phyloP scores from a whole-genome alignment of 352 stramenopile species.

The Phytopythium boreale region DNA sequence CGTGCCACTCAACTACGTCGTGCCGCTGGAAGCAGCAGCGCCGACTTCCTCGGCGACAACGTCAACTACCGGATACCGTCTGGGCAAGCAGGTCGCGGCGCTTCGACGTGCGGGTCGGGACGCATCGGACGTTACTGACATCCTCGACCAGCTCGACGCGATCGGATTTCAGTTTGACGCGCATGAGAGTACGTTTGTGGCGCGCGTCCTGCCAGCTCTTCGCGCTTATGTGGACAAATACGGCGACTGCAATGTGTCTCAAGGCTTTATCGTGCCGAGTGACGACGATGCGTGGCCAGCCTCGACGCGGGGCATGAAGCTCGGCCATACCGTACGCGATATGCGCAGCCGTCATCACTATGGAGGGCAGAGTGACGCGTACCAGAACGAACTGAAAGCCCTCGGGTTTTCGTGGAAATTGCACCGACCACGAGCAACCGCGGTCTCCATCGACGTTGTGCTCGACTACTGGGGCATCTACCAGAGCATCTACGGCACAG shows the following conservation, averaged over 20 bases:
- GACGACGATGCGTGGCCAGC: slow-evolving; percentile 73
- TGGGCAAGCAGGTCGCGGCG: slow-evolving; percentile 82
- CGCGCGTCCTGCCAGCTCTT: slow-evolving; percentile 68
- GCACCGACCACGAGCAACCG: slow-evolving; percentile 29
- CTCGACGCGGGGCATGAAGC: slow-evolving; percentile 78
- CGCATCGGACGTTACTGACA: slow-evolving; percentile 40
- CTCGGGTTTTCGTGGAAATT: slow-evolving; percentile 92
- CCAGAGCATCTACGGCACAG: slow-evolving; percentile 69
- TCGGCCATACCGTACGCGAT: slow-evolving; percentile 88
- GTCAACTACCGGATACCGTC: slow-evolving; percentile 39
- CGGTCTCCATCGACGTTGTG: slow-evolving; percentile 44
- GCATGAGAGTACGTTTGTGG: slow-evolving; percentile 53
- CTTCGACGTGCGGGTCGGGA: slow-evolving; percentile 46
- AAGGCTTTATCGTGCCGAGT: slow-evolving; percentile 88
- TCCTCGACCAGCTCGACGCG: slow-evolving; percentile 49
- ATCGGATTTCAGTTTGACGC: slow-evolving; percentile 72
- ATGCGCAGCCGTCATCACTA: slow-evolving; percentile 89
- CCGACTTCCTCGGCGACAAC: not conserved
- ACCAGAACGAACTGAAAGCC: slow-evolving; percentile 75
- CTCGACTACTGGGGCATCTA: slow-evolving; percentile 68
- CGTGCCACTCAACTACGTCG: slow-evolving; percentile 74
- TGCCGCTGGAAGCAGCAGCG: slow-evolving; percentile 9
- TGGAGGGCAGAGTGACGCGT: slow-evolving; percentile 76
- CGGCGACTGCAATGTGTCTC: slow-evolving; percentile 85
- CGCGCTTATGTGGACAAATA: slow-evolving; percentile 82